Conservation (phyloP, 2,329 filamentous ascomycete genomes). For the Neonectria punicea region DNA sequence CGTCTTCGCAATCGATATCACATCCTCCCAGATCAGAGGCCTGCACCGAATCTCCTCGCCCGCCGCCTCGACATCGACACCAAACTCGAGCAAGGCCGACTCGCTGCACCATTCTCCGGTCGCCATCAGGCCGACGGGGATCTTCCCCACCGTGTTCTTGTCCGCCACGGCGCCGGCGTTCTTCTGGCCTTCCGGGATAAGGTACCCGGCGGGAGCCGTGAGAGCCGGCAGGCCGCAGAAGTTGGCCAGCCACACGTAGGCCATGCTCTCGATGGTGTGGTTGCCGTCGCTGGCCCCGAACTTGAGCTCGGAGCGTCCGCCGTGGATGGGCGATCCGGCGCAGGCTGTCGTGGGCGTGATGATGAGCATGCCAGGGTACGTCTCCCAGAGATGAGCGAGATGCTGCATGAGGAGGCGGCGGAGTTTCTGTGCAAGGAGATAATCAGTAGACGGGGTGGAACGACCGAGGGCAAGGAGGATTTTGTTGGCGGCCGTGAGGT, state of each 20-base stretch:
- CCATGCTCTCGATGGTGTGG: conserved; percentile 58
- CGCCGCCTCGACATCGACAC: conserved; percentile 56
- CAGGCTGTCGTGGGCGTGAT: conserved; percentile 73
- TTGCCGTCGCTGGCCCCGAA: conserved; percentile 51
- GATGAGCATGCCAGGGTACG: conserved; percentile 75
- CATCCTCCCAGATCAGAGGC: conserved; percentile 23
- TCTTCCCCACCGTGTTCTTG: conserved; percentile 50
- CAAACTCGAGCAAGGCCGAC: conserved; percentile 60
- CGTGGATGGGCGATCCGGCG: conserved; percentile 56
- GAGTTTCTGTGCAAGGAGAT: conserved; percentile 75
- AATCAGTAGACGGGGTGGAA: conserved; percentile 72
- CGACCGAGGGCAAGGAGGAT: conserved; percentile 73
- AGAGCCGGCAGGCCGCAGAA: conserved; percentile 60
- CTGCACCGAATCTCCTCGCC: conserved; percentile 31
- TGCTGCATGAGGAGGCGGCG: conserved; percentile 77
- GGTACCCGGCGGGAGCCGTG: conserved; percentile 58
- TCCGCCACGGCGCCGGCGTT: conserved; percentile 46
- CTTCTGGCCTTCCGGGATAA: conserved; percentile 48
- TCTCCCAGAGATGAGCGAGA: conserved; percentile 71
- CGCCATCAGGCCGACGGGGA: conserved; percentile 66
- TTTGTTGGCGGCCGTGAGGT: conserved; percentile 70
- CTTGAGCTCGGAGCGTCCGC: conserved; percentile 23
- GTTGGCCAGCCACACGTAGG: conserved; percentile 63
- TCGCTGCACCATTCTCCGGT: conserved; percentile 66
- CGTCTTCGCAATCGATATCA: conserved; percentile 4